These are phyloP conservation scores for Sclerotinia minor DNA, from an alignment of 2,329 filamentous ascomycete species.

Conservation along the genomic window DNA sequence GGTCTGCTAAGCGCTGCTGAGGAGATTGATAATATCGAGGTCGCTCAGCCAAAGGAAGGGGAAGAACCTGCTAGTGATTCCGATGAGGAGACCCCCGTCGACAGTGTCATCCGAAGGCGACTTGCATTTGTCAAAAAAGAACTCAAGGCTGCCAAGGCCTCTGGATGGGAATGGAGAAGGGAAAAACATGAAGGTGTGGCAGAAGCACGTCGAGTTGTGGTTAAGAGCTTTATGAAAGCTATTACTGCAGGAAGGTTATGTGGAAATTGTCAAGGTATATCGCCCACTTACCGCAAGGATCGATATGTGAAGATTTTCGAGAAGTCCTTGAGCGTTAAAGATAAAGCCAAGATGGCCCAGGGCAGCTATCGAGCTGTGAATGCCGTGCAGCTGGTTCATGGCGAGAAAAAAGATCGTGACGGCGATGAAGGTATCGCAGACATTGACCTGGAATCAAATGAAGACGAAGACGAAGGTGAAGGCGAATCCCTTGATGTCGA, in stretches of 20 bases:
- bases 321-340: conserved; percentile 72
- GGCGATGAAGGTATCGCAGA: conserved; percentile 70
- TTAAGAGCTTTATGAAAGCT: conserved; percentile 78
- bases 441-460: conserved; percentile 55
- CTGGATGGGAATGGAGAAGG: conserved; percentile 47
- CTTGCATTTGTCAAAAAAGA: conserved; percentile 71
- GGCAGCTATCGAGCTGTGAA: conserved; percentile 53
- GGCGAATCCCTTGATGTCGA: conserved; percentile 50
- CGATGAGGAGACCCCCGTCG: conserved; percentile 43
- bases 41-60: conserved; percentile 31
- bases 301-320: conserved; percentile 92
- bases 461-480: conserved; percentile 49
- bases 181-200: conserved; percentile 80
- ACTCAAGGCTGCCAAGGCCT: conserved; percentile 57
- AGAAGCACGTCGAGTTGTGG: conserved; percentile 71
- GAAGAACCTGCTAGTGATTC: conserved; percentile 34
- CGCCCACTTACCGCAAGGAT: conserved; percentile 84
- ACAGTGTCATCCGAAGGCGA: conserved; percentile 55
- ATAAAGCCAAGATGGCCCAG: conserved; percentile 74
- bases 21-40: conserved; percentile 48
- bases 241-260: conserved; percentile 73
- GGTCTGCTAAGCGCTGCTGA: conserved; percentile 71
- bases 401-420: conserved; percentile 42
- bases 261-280: conserved; percentile 65
- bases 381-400: conserved; percentile 43